Base-by-base conservation (phyloP, 352 stramenopile genomes). In the Peronospora belbahrii region DNA sequence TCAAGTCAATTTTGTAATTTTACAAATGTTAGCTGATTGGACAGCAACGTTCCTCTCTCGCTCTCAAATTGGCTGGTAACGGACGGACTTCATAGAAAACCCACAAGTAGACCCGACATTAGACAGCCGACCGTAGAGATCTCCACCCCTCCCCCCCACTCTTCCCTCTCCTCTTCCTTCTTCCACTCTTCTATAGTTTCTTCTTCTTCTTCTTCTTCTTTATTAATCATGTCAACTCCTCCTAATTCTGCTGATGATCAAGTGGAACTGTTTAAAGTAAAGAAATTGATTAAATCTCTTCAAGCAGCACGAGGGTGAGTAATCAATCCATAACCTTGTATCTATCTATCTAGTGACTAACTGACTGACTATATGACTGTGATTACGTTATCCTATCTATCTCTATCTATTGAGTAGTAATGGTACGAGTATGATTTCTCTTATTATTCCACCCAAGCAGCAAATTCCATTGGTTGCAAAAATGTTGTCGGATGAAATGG, bases 271-370 rank as follows among this genome's bases (percentile, higher is more conserved):
- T 99, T 98, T 85, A 99, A 99, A 75, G 92, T 99, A 24, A 99
- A 99, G 83, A 99, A 99, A 83, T 88, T 99, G 24, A 99, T 99
- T 70, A 99, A 99, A 72, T 98, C 92, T 51, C 88, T 99, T 14
- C 74, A 92, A 56, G 70, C 70, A 31, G 83, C 83, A 32, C 66
- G 77, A 33, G 84, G 80, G 61, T 88, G 85, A 57, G 76, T 91
- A 15, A n/a, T n/a, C n/a, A n/a, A n/a, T n/a, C n/a, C n/a, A n/a
- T n/a, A n/a, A n/a, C n/a, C n/a, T n/a, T n/a, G n/a, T n/a, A n/a
- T n/a, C n/a, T n/a, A n/a, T n/a, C n/a, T n/a, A n/a, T n/a, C n/a
- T n/a, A n/a, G n/a, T n/a, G n/a, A n/a, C n/a, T n/a, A n/a, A n/a
- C n/a, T n/a, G n/a, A n/a, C n/a, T n/a, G n/a, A n/a, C n/a, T n/a